Evolutionary conservation across 345 rosid genomes (phyloP).

Genomic region (Combretum micranthum): DNA sequence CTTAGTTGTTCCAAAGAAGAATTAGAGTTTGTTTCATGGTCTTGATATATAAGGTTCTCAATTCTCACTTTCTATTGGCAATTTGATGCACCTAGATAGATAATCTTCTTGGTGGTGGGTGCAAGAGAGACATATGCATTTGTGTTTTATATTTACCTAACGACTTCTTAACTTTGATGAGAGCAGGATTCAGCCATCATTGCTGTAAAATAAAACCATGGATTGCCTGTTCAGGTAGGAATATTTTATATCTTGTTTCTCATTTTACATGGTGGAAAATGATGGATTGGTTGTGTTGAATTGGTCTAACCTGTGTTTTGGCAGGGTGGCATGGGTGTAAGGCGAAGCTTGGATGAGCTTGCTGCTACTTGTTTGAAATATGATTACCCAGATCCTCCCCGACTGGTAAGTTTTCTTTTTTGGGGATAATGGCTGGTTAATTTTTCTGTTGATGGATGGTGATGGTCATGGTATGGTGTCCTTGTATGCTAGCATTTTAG

Average conservation of each 20-base stretch:
- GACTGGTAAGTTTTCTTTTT: conserved; percentile 58
- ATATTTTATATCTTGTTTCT: neutral
- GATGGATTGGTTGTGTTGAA: neutral
- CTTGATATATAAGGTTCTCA: conserved; percentile 71
- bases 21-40: conserved; percentile 54
- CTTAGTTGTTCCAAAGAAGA: conserved; percentile 48
- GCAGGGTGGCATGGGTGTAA: conserved; percentile 86
- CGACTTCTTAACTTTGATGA: conserved; percentile 12
- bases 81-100: too few species aligned
- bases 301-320: conserved; percentile 3
- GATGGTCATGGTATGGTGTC: too few species aligned
- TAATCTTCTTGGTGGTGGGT: too few species aligned
- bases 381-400: conserved; percentile 62
- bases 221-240: conserved; percentile 88
- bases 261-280: neutral
- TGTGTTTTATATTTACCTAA: too few species aligned
- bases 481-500: too few species aligned
- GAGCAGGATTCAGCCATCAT: conserved; percentile 70
- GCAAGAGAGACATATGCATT: too few species aligned
- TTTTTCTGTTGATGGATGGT: too few species aligned
- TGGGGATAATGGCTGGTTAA: neutral
- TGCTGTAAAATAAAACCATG: conserved; percentile 78
- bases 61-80: conserved; percentile 2
- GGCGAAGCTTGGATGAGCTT: conserved; percentile 73
- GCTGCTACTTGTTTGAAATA: conserved; percentile 59